These are phyloP conservation scores for Gracilaria caudata DNA, from an alignment of 23 red algal species.

Conservation along the genomic window DNA sequence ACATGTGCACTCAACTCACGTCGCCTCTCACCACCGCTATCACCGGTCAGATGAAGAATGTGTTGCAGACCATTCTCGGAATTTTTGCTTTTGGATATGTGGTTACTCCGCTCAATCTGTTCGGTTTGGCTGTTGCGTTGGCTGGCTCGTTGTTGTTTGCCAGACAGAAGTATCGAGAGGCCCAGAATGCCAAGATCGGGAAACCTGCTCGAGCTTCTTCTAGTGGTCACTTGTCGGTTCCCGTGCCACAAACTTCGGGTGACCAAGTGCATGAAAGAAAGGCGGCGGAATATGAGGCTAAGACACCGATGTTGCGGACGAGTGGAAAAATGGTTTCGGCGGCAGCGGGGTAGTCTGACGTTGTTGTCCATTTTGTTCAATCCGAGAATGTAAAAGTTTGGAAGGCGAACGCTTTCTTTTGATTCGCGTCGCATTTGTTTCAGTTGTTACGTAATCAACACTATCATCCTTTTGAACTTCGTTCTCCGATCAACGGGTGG, in stretches of 20 bases:
- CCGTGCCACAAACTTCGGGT: background rate
- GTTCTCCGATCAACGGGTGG: no score
- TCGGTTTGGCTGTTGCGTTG: slow-evolving; percentile 83
- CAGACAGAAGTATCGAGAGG: slow-evolving; percentile 62
- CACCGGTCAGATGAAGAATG: slow-evolving; percentile 92
- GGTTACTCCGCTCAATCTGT: slow-evolving; percentile 79
- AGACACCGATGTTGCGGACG: background rate
- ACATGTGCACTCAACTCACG: slow-evolving; percentile 82
- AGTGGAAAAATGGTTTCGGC: background rate
- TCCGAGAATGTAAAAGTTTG: background rate
- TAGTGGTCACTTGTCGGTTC: background rate
- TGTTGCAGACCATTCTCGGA: slow-evolving; percentile 90
- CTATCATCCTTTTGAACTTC: no score
- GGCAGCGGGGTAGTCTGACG: background rate
- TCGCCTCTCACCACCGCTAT: slow-evolving; percentile 93
- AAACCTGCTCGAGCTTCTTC: slow-evolving; percentile 8
- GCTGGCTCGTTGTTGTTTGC: slow-evolving; percentile 75
- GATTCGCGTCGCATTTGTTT: background rate
- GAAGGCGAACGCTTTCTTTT: background rate
- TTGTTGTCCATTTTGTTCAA: background rate
- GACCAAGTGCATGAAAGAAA: background rate
- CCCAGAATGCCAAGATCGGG: slow-evolving; percentile 19
- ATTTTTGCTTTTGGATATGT: slow-evolving; percentile 88
- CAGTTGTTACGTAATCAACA: background rate
- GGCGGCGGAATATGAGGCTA: background rate